These are phyloP conservation scores for Trichosanthes truncata DNA, from an alignment of 306 rosid species.

Conservation along the genomic window DNA sequence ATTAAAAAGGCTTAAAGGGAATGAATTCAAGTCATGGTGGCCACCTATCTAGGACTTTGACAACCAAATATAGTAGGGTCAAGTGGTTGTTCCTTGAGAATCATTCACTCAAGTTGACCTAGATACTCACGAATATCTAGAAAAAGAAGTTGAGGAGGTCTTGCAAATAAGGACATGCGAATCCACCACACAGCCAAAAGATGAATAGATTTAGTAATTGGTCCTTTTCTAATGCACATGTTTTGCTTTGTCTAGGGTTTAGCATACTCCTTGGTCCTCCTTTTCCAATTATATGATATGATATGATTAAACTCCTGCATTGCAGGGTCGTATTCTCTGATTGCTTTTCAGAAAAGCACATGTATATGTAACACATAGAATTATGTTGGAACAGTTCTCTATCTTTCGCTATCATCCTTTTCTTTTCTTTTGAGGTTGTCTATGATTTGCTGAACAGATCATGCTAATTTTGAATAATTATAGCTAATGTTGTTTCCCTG, in stretches of 20 bases:
- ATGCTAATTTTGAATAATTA: neutral
- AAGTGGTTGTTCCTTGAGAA: neutral
- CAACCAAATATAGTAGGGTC: neutral
- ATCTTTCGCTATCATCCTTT: neutral
- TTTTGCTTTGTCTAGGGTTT: neutral
- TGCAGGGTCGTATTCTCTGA: constrained; percentile 9
- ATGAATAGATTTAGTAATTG: neutral
- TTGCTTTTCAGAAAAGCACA: constrained; percentile 5
- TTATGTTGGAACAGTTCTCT: neutral
- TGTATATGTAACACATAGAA: neutral
- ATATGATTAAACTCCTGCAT: neutral
- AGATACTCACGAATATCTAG: neutral
- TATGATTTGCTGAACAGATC: neutral
- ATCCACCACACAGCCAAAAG: neutral
- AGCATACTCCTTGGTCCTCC: constrained; percentile 1
- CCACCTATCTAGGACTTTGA: neutral
- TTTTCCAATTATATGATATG: neutral
- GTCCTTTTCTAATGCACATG: neutral
- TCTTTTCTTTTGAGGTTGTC: constrained; percentile 5
- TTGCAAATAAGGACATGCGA: neutral
- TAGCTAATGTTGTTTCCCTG: neutral
- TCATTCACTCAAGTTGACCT: neutral
- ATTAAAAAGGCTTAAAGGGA: neutral
- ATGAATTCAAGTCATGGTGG: neutral
- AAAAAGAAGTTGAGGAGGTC: neutral